Evolutionary conservation across 129 eudicot species (phyloP).

Genomic region (Arctium minus): DNA sequence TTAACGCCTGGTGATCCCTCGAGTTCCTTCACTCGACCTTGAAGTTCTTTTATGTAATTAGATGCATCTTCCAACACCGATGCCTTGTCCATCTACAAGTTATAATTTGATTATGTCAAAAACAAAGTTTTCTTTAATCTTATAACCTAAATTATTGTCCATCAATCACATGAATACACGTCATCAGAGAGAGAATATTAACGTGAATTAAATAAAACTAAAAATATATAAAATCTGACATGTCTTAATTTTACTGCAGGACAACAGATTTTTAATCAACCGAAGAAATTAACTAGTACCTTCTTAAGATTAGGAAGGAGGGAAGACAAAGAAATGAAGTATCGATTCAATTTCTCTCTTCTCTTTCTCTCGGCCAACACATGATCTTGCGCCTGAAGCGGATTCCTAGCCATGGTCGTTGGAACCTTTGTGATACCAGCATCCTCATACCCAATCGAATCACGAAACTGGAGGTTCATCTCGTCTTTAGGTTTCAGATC

Average conservation of each 20-base stretch:
- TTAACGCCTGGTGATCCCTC: constrained; percentile 29
- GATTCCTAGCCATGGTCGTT: neutral
- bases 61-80: constrained; percentile 51
- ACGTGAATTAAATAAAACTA: too few relatives aligned
- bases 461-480: neutral
- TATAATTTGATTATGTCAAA: neutral
- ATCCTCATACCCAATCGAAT: constrained; percentile 4
- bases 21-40: constrained; percentile 38
- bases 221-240: too few relatives aligned
- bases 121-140: neutral
- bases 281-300: neutral
- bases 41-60: constrained; percentile 45
- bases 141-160: too few relatives aligned
- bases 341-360: constrained; percentile 27
- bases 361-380: constrained; percentile 33
- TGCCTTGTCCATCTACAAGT: constrained; percentile 53
- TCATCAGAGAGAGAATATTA: too few relatives aligned
- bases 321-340: constrained; percentile 26
- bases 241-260: too few relatives aligned
- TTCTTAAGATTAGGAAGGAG: constrained; percentile 36
- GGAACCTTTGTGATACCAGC: neutral
- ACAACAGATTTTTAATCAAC: neutral
- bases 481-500: constrained; percentile 14
- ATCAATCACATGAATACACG: too few relatives aligned
- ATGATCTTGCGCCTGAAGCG: constrained; percentile 33